Conservation (phyloP, 2,329 filamentous ascomycete genomes). For the Hypoxylon sp. region DNA sequence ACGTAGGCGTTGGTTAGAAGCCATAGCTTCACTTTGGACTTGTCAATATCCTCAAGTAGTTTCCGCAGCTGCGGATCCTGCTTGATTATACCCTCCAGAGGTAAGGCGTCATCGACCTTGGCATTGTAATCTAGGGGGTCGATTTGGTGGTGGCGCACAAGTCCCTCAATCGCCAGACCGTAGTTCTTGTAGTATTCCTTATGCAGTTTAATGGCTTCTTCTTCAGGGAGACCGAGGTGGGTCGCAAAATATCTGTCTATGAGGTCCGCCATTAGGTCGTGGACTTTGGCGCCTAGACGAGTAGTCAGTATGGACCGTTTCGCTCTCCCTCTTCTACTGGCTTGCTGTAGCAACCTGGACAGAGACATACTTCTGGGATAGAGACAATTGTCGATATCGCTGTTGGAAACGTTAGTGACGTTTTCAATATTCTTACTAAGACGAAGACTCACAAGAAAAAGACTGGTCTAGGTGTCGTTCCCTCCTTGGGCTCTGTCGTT, state of each 20-base stretch:
- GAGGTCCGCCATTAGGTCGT: conserved; percentile 87
- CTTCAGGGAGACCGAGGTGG: conserved; percentile 78
- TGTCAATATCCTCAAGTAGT: conserved; percentile 86
- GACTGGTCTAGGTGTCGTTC: conserved; percentile 51
- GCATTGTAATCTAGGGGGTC: conserved; percentile 94
- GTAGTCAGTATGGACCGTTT: conserved; percentile 36
- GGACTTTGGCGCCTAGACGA: conserved; percentile 77
- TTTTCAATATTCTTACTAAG: neutral
- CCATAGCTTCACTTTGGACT: conserved; percentile 87
- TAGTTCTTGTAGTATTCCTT: conserved; percentile 95
- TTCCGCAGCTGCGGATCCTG: conserved; percentile 80
- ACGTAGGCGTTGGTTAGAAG: conserved; percentile 97
- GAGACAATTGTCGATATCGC: conserved; percentile 98
- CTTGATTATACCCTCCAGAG: conserved; percentile 85
- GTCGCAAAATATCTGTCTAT: conserved; percentile 75
- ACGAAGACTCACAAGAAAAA: conserved; percentile 59
- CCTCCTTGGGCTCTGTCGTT: conserved; percentile 43
- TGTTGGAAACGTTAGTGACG: conserved; percentile 66
- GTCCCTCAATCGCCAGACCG: conserved; percentile 94
- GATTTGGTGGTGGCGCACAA: conserved; percentile 94
- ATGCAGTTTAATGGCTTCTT: conserved; percentile 89
- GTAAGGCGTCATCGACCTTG: conserved; percentile 94
- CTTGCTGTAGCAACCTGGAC: neutral
- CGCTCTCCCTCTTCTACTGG: neutral
- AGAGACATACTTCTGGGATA: conserved; percentile 81